Evolutionary conservation across 768 basidiomycete genomes (phyloP), one percentile per base, ranked within the genome.

Genomic region (Dioszegia crocea): DNA sequence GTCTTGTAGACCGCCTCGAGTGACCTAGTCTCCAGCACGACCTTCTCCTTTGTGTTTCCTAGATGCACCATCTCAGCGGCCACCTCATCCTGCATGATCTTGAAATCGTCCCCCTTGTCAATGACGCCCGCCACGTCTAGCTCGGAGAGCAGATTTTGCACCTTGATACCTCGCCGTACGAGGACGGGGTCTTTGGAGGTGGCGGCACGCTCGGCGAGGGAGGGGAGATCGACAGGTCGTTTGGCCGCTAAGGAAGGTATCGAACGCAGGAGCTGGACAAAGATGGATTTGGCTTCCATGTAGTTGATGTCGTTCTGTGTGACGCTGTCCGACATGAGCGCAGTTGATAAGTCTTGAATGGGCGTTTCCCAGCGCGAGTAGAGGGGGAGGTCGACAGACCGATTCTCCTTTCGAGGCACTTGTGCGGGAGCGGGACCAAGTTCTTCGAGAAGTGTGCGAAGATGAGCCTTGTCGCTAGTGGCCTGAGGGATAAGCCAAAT

Each of bases 351-450:
- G 74, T 99, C 96, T 68, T 98, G 96, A 45, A 99, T 90, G 0
- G 96, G 94, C 9, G 92, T 97, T 80, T 99, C 96, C 96, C 96
- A 99, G 17, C 96, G 91, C 67, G 89, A 92, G 80, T 94, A 99
- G 10, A 99, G 80, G 40, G 85, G 84, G 33, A 99, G 81, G 70
- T 98, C 93, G 56, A 99, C 84, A 1, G 93, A 86, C 40, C 92
- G 84, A 65, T 99, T 99, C 79, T 99, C 96, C 78, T 98, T 98
- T 26, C 96, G 89, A 24, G 96, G 92, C 4, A 99, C 96, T 79
- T 98, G 96, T 4, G 88, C 66, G 0, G 94, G 96, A 14, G 96
- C 90, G 3, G 89, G 78, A 0, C 96, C 94, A 21, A 99, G 87
- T 77, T 99, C 96, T 75, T 98, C 93, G 27, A 91, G 90, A 33